phyloP scores from a whole-genome alignment of 2,329 filamentous ascomycete species.

The Nigrospora sphaerica region DNA sequence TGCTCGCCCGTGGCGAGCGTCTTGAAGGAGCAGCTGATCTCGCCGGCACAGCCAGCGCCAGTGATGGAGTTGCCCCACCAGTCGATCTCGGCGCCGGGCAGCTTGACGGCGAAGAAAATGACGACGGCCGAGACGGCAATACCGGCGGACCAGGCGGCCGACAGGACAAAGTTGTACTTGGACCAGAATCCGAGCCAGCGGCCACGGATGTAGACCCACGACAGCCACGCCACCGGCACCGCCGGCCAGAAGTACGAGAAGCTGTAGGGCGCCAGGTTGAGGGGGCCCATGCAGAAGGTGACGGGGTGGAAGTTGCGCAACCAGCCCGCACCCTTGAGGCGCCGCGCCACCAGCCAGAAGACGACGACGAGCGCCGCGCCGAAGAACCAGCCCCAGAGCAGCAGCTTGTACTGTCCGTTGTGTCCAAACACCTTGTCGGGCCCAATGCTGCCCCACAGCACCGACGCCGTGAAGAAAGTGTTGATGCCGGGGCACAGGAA shows the following conservation, averaged over 20 bases:
- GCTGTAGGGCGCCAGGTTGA: slow-evolving; percentile 24
- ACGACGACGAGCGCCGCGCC: slow-evolving; percentile 22
- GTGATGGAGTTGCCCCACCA: slow-evolving; percentile 43
- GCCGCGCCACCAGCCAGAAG: slow-evolving; percentile 20
- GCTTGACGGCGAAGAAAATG: slow-evolving; percentile 17
- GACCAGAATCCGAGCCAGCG: slow-evolving; percentile 23
- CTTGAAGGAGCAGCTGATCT: slow-evolving; percentile 20
- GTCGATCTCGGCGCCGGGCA: slow-evolving; percentile 8
- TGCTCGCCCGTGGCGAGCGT: slow-evolving; percentile 22
- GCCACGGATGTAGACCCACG: slow-evolving; percentile 15
- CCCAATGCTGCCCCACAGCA: slow-evolving; percentile 24
- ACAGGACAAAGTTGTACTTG: slow-evolving; percentile 17
- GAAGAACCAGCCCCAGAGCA: slow-evolving; percentile 23
- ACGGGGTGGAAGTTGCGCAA: slow-evolving; percentile 18
- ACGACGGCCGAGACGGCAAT: slow-evolving; percentile 23
- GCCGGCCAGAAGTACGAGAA: slow-evolving; percentile 14
- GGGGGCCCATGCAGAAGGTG: slow-evolving; percentile 14
- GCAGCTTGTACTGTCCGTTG: slow-evolving; percentile 18
- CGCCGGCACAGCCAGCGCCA: slow-evolving; percentile 23
- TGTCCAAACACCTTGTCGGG: slow-evolving; percentile 23
- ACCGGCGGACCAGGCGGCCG: slow-evolving; percentile 28
- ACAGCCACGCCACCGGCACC: slow-evolving; percentile 34
- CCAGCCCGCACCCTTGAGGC: slow-evolving; percentile 10
- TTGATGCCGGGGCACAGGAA: slow-evolving; percentile 23
- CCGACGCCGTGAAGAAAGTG: slow-evolving; percentile 22